phyloP scores from a whole-genome alignment of 345 rosid genomes.

The Citrus glauca region DNA sequence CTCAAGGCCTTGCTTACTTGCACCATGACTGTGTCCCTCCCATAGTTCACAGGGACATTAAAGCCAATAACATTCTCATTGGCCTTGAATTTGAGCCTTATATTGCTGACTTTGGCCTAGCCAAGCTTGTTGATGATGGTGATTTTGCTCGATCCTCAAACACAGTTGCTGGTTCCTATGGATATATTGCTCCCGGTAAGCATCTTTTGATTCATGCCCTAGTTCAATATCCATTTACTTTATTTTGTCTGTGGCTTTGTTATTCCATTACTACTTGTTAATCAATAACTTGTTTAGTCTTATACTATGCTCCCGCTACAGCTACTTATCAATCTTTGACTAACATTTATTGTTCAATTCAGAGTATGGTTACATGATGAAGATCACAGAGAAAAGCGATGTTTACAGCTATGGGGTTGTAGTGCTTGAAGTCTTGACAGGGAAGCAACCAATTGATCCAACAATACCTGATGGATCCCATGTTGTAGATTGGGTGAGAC shows the following conservation, averaged over 20 bases:
- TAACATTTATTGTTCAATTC: conserved; percentile 4
- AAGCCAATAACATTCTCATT: conserved; percentile 86
- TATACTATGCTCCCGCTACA: not conserved
- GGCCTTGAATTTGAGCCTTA: conserved; percentile 91
- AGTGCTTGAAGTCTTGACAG: conserved; percentile 77
- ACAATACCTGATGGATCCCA: conserved; percentile 83
- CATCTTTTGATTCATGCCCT: not conserved
- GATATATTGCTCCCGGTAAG: conserved; percentile 96
- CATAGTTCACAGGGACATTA: conserved; percentile 90
- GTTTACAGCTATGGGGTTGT: conserved; percentile 95
- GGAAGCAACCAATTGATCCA: conserved; percentile 93
- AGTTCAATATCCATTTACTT: not conserved
- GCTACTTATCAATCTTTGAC: not conserved
- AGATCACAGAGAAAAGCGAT: conserved; percentile 94
- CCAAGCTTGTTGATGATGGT: conserved; percentile 88
- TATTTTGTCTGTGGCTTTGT: not conserved
- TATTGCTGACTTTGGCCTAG: conserved; percentile 96
- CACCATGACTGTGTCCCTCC: conserved; percentile 97
- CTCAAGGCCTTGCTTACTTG: conserved; percentile 87
- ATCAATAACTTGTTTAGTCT: not conserved
- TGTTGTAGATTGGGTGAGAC: conserved; percentile 85
- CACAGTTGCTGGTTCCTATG: conserved; percentile 92
- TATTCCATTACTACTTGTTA: not conserved
- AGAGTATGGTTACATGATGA: conserved; percentile 96
- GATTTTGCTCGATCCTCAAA: conserved; percentile 79